Evolutionary conservation across 1,284 basidiomycete species (phyloP), one percentile per base, ranked within the genome.

Genomic region (Marasmius fiardii): DNA sequence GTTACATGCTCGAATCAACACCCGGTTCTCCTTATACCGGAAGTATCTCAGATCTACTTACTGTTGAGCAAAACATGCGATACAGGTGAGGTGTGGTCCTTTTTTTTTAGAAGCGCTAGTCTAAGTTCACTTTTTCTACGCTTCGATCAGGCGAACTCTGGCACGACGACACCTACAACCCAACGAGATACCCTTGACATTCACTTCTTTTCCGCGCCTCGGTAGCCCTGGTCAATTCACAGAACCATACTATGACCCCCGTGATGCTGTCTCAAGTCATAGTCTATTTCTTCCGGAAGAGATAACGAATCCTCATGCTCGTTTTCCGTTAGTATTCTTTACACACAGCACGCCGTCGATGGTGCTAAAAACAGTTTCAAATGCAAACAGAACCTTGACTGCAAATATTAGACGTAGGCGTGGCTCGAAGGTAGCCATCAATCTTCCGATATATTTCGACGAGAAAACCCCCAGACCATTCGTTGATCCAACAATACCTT

Each of bases 1-100:
- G 95, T 41, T 99, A 93, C 77, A 99, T 99, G 97, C 81, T 99
- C 55, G 97, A 99, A 72, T 95, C 93, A 6, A 99, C 96, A 0
- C 97, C 97, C 0, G 97, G 97, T 2, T 83, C 84, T 43, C 97
- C 97, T 1, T 99, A 98, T 74, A 90, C 92, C 5, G 93, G 92
- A 16, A 88, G 82, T 23, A 83, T 96, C 35, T 79, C 80, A 50
- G 93, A 97, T 70, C 80, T 99, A 14, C 77, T 97, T 48, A 83
- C 86, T 5, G 96, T 99, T 8, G 96, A 99, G 74, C 74, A 77
- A 51, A 94, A 99, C 74, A 99, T 99, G 97, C 86, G 88, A 43
- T 92, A 92, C 68, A 80, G 91, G 90, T 86, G 58, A 64, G 74
- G 90, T 86, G 58, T 64, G 74, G 51, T 54, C 47, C 52, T 44